phyloP scores from a whole-genome alignment of 495 filamentous ascomycete species.

The Hypomontagnella monticulosa region DNA sequence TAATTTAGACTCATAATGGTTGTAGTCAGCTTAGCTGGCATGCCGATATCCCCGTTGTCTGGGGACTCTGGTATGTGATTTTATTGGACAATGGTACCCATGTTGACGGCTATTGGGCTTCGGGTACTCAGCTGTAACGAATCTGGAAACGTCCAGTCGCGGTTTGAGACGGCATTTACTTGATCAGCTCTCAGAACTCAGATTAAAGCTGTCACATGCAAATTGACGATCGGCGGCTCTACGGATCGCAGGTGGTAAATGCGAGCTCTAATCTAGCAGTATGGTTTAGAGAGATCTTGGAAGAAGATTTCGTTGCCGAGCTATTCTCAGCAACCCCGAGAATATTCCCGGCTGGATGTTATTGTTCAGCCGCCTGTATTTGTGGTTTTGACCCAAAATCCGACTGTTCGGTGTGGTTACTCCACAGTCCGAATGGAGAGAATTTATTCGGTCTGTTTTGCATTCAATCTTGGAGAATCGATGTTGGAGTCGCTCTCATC shows the following conservation, averaged over 20 bases:
- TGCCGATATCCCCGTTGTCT: conserved; percentile 22
- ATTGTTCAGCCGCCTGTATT: neutral
- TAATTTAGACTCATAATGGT: conserved; percentile 27
- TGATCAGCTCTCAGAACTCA: neutral
- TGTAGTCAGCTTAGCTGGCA: conserved; percentile 28
- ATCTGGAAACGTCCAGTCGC: conserved; percentile 18
- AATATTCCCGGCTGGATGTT: conserved; percentile 4
- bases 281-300: neutral
- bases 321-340: conserved; percentile 6
- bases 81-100: conserved; percentile 28
- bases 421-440: neutral
- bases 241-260: conserved; percentile 10
- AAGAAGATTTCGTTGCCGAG: conserved; percentile 3
- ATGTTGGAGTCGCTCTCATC: neutral
- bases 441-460: neutral
- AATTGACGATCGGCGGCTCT: conserved; percentile 11
- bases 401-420: too few relatives aligned
- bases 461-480: neutral
- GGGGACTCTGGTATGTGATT: conserved; percentile 16
- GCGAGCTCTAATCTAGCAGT: neutral
- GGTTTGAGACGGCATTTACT: conserved; percentile 29
- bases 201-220: conserved; percentile 21
- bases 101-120: conserved; percentile 28
- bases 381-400: neutral
- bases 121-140: neutral